Percentiles rank a stretch among this genome's conserved stretches.
phyloP scores from a whole-genome alignment of 352 stramenopile genomes.

The Saprolegnia diclina region DNA sequence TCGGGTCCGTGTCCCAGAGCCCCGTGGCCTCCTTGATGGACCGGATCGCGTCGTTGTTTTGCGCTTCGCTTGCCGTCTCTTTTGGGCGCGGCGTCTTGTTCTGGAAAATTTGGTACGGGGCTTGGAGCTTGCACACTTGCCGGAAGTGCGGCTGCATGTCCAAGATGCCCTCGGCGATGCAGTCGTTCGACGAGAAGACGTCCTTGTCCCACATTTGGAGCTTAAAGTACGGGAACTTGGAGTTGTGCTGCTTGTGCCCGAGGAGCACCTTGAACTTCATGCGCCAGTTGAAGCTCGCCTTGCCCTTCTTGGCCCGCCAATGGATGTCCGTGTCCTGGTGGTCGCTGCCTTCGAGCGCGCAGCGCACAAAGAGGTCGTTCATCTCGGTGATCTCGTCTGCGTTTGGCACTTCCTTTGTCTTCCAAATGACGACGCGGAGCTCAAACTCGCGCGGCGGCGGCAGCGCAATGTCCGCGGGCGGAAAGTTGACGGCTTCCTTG shows the following conservation, averaged over 20 bases:
- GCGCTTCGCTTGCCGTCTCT: constrained; percentile 65
- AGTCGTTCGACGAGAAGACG: constrained; percentile 88
- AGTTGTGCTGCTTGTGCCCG: constrained; percentile 75
- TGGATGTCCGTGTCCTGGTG: constrained; percentile 90
- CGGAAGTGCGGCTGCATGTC: constrained; percentile 69
- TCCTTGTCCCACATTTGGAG: constrained; percentile 94
- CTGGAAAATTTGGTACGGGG: constrained; percentile 72
- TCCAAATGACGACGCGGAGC: constrained; percentile 90
- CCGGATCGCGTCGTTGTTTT: constrained; percentile 72
- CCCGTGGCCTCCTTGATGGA: constrained; percentile 81
- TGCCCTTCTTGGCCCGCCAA: constrained; percentile 91
- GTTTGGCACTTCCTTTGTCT: constrained; percentile 82
- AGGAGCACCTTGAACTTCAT: constrained; percentile 90
- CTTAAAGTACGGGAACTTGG: constrained; percentile 91
- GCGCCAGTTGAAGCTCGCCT: constrained; percentile 92
- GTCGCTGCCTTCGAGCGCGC: constrained; percentile 78
- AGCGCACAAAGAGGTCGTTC: constrained; percentile 90
- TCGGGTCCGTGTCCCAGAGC: constrained; percentile 78
- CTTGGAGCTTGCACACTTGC: constrained; percentile 72
- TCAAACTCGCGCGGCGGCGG: constrained; percentile 82
- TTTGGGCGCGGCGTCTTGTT: constrained; percentile 62
- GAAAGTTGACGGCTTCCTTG: constrained; percentile 66
- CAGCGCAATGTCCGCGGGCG: constrained; percentile 80
- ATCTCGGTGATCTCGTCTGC: constrained; percentile 85
- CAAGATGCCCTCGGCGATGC: constrained; percentile 84